A percentile compares a stretch with the other conserved stretches of the same genome.
Evolutionary conservation across 2,329 filamentous ascomycete genomes (phyloP).

Genomic region (Stenocarpella maydis): DNA sequence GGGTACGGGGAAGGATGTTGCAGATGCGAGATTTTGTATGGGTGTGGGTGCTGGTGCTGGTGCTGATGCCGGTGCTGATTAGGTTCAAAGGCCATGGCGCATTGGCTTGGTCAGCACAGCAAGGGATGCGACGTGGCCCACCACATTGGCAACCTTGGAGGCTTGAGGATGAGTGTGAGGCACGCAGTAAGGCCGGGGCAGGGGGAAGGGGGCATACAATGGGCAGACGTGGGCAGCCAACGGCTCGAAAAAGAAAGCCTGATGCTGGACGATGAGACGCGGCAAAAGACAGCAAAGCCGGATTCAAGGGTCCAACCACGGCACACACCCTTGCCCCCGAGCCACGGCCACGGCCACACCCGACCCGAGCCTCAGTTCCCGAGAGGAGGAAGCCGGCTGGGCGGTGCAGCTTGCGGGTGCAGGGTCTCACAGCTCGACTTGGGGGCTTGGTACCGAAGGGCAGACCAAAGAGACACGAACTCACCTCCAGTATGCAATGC

Average conservation of each 20-base stretch:
- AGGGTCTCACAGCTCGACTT: neutral
- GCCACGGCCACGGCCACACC: neutral
- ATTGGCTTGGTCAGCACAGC: slow-evolving; percentile 19
- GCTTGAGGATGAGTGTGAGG: neutral
- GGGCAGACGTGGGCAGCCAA: neutral
- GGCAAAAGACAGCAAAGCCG: neutral
- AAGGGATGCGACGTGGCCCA: slow-evolving; percentile 8
- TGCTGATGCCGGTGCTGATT: slow-evolving; percentile 17
- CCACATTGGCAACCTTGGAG: neutral
- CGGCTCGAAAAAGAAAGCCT: neutral
- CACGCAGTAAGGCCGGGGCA: slow-evolving; percentile 3
- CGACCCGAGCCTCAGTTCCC: slow-evolving; percentile 14
- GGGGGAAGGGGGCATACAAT: neutral
- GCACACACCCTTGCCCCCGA: neutral
- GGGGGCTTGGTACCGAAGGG: neutral
- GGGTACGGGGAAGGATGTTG: neutral
- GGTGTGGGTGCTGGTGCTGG: slow-evolving; percentile 7
- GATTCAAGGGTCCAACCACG: slow-evolving; percentile 25
- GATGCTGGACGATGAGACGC: neutral
- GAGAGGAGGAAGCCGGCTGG: neutral
- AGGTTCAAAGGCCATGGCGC: neutral
- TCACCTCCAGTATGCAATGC: too few species aligned
- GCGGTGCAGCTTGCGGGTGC: slow-evolving; percentile 3
- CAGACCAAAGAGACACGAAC: slow-evolving; percentile 8
- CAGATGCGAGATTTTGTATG: neutral